These are phyloP conservation scores for Clarireedia monteithiana DNA, from an alignment of 2,329 filamentous ascomycete genomes.

Conservation along the genomic window DNA sequence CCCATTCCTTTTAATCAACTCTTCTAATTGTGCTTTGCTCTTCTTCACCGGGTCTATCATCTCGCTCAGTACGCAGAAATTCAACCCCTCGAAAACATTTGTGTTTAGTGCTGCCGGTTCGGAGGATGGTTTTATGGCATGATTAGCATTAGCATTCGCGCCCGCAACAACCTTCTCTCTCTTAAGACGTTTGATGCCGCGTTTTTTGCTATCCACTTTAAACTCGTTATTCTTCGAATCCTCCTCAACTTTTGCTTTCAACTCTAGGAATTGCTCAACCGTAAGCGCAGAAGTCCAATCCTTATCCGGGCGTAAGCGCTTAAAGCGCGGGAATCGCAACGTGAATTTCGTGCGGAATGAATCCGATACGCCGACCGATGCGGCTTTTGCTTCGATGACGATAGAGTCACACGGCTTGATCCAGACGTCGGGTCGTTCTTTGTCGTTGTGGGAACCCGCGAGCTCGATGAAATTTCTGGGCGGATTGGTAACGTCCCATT, in stretches of 20 bases:
- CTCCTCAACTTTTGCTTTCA: slow-evolving; percentile 63
- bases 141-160: slow-evolving; percentile 42
- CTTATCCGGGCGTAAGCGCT: slow-evolving; percentile 72
- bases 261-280: slow-evolving; percentile 65
- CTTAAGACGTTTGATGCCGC: slow-evolving; percentile 55
- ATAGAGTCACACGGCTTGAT: slow-evolving; percentile 84
- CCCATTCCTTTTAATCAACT: slow-evolving; percentile 74
- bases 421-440: slow-evolving; percentile 84
- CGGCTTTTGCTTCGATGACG: slow-evolving; percentile 82
- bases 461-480: slow-evolving; percentile 75
- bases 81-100: slow-evolving; percentile 64
- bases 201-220: slow-evolving; percentile 59
- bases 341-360: slow-evolving; percentile 72
- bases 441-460: slow-evolving; percentile 63
- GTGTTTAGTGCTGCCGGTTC: slow-evolving; percentile 51
- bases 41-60: slow-evolving; percentile 62
- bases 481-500: slow-evolving; percentile 72
- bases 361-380: slow-evolving; percentile 66
- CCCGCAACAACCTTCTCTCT: slow-evolving; percentile 66
- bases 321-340: slow-evolving; percentile 86
- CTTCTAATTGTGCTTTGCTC: slow-evolving; percentile 71
- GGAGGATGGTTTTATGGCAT: slow-evolving; percentile 14
- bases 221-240: slow-evolving; percentile 68
- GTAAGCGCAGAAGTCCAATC: slow-evolving; percentile 75
- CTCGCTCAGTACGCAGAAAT: slow-evolving; percentile 80